Base-by-base conservation (phyloP, 2,329 filamentous ascomycete genomes). In the Rhynchosporium secalis region DNA sequence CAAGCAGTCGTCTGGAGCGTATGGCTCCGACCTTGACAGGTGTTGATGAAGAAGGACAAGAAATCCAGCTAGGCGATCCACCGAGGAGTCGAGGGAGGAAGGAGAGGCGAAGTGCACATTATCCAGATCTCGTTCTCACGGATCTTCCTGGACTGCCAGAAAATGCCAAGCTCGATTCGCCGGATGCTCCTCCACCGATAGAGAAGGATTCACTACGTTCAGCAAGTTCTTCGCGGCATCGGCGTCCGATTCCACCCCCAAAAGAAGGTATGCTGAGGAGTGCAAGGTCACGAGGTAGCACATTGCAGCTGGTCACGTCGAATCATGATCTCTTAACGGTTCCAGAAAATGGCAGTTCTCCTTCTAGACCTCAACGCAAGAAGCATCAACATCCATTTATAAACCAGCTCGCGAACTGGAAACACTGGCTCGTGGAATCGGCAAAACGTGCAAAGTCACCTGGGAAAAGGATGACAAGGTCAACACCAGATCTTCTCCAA, bases 1-100 rank as follows among this genome's bases (percentile, higher is more conserved):
- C 94, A 5, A 97, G 93, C 62, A 94, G 91, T 74, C 87, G 93
- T 40, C 79, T 97, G 6, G 91, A 95, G 72, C 86, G 90, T 47
- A 83, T 96, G 72, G 90, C 90, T 2, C 88, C 91, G 9, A 87
- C 87, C 26, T 79, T 96, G 15, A 83, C 86, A 51, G 90, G 93
- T 66, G 90, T 94, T 12, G 87, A 92, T 62, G 92, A 96, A 74
- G 90, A 93, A 72, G 86, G 86, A 15, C 77, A 81, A 31, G 76
- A 78, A 28, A 64, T 71, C 54, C 72, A 62, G 8, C 75, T 80
- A n/a, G 74, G 76, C 9, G 80, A 83, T 15, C 79, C 84, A 36
- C 84, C 90, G 0, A 85, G 87, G 69, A 86, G 88, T 66, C 85
- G 93, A 66, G 94, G 93, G 1, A 83, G 93, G 65, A 86, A 87